These are phyloP conservation scores for Delitschia confertaspora DNA, from an alignment of 495 filamentous ascomycete genomes.

Conservation along the genomic window DNA sequence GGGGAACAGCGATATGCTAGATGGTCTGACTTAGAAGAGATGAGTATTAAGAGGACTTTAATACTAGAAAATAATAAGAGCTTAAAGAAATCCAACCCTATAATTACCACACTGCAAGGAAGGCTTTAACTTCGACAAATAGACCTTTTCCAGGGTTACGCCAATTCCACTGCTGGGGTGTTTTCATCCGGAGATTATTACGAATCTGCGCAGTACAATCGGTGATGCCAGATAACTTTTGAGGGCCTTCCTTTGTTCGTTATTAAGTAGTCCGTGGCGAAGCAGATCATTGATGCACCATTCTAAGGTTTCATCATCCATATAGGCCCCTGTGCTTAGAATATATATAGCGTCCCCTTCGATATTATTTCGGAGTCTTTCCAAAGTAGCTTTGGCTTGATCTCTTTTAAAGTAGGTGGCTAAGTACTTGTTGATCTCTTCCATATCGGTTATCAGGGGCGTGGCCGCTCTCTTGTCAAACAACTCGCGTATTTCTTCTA, in stretches of 20 bases:
- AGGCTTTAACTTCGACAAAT: constrained; percentile 10
- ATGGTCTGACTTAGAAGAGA: too few species aligned
- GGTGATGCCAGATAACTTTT: constrained; percentile 18
- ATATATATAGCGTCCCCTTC: constrained; percentile 3
- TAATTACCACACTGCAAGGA: too few species aligned
- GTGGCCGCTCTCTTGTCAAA: constrained; percentile 17
- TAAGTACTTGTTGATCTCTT: constrained; percentile 16
- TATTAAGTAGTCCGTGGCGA: constrained; percentile 1
- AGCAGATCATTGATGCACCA: constrained; percentile 21
- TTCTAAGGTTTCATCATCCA: constrained; percentile 8
- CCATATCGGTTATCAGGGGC: constrained; percentile 3
- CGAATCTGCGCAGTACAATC: constrained; percentile 8
- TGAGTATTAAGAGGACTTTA: too few species aligned
- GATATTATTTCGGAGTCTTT: constrained; percentile 6
- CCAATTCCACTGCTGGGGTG: constrained; percentile 21
- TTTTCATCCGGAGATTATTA: constrained; percentile 10
- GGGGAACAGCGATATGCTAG: too few species aligned
- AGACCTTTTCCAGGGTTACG: constrained; percentile 14
- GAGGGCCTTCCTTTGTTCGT: constrained; percentile 12
- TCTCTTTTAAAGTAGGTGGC: constrained; percentile 5
- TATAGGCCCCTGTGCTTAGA: background rate
- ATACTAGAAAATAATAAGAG: constrained; percentile 18
- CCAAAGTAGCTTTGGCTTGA: background rate
- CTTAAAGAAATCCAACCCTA: constrained; percentile 18
- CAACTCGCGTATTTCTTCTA: constrained; percentile 11